Evolutionary conservation across 2,329 filamentous ascomycete species (phyloP).

Genomic region (Colletotrichum orchidophilum): DNA sequence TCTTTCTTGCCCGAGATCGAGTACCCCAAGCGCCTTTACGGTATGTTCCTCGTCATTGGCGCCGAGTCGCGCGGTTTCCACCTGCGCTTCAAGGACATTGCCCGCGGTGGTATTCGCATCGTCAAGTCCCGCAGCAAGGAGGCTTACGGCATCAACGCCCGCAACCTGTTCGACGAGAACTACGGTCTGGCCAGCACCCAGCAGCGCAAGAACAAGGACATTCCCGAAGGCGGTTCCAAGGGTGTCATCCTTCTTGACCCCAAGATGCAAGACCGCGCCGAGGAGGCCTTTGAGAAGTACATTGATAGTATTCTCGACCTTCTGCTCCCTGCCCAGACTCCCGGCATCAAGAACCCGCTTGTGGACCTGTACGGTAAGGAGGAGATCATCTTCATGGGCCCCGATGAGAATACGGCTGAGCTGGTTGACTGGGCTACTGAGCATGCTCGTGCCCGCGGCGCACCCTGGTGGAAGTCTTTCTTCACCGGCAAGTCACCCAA

Average conservation of each 20-base stretch:
- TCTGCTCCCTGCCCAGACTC: conserved; percentile 86
- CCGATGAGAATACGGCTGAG: conserved; percentile 98
- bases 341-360: conserved; percentile 98
- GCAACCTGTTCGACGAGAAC: conserved; percentile 97
- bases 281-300: conserved; percentile 98
- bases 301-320: conserved; percentile 98
- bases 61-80: conserved; percentile 98
- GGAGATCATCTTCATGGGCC: conserved; percentile 98
- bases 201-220: conserved; percentile 99
- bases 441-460: conserved; percentile 86
- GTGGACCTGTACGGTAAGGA: conserved; percentile 94
- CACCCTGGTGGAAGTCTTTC: conserved; percentile 99
- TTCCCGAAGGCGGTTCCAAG: conserved; percentile 97
- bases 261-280: conserved; percentile 91
- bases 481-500: conserved; percentile 98
- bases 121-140: conserved; percentile 98
- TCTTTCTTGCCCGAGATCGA: conserved; percentile 89
- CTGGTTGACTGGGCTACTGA: conserved; percentile 99
- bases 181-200: conserved; percentile 98
- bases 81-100: conserved; percentile 95
- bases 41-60: conserved; percentile 98
- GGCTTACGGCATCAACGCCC: conserved; percentile 94
- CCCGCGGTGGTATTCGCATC: conserved; percentile 96
- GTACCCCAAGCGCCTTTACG: conserved; percentile 92
- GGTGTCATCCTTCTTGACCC: conserved; percentile 95